Percentiles rank a stretch among this genome's conserved stretches.
Evolutionary conservation across 176 grass and related monocot genomes (phyloP).

Genomic region (Hyparrhenia diplandra): DNA sequence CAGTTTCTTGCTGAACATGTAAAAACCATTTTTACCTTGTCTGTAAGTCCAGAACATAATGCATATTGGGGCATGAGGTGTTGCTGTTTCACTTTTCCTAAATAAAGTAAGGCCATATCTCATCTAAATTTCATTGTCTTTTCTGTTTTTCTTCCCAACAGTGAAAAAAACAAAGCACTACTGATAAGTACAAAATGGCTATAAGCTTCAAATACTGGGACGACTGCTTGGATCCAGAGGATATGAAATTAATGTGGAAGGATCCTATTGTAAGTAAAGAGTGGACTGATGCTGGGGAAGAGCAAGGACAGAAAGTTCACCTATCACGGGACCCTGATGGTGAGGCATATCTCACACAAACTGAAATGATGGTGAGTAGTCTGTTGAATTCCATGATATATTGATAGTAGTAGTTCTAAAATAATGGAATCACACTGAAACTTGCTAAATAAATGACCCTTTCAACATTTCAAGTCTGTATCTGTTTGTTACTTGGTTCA

Average conservation of each 20-base stretch:
- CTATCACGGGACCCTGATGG: conserved; percentile 94
- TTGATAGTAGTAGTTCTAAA: background rate
- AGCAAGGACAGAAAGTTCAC: conserved; percentile 70
- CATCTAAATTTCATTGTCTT: background rate
- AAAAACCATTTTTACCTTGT: background rate
- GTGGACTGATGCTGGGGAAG: conserved; percentile 84
- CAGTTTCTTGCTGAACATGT: background rate
- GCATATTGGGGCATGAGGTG: background rate
- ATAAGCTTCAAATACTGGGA: conserved; percentile 95
- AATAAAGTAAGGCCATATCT: background rate
- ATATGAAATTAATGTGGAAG: conserved; percentile 77
- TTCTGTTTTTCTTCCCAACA: background rate
- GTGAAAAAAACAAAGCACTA: background rate
- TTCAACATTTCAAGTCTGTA: background rate
- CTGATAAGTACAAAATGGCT: conserved; percentile 46
- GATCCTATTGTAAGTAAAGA: conserved; percentile 76
- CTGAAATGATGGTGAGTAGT: conserved; percentile 74
- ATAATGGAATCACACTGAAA: background rate
- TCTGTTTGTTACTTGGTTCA: conserved; percentile 10
- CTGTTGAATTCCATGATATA: background rate
- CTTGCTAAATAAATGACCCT: background rate
- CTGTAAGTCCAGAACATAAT: background rate
- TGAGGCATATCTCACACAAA: conserved; percentile 82
- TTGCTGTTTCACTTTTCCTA: background rate
- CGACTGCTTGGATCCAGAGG: conserved; percentile 77